Percentiles rank a stretch among this genome's conserved stretches.
Evolutionary conservation across 495 filamentous ascomycete genomes (phyloP).

Genomic region (Talaromyces liani): DNA sequence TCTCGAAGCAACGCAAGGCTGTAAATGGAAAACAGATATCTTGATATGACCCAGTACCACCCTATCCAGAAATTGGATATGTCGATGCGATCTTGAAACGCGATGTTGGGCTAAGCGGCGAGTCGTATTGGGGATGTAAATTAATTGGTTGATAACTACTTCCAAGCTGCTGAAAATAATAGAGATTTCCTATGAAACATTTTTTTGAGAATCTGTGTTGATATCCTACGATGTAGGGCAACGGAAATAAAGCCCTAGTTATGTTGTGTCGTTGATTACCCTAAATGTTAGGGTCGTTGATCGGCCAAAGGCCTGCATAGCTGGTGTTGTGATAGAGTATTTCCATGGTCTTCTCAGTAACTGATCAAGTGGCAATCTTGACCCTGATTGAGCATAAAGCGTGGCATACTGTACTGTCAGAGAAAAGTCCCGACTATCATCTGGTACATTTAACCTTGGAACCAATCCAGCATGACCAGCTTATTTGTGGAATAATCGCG

Average conservation of each 20-base stretch:
- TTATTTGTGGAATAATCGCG: neutral
- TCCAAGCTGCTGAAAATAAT: neutral
- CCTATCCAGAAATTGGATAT: neutral
- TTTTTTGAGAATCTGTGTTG: neutral
- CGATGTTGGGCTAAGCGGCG: neutral
- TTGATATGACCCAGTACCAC: neutral
- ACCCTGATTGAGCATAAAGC: neutral
- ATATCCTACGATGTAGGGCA: neutral
- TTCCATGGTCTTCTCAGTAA: neutral
- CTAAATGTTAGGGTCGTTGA: neutral
- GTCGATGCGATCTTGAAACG: neutral
- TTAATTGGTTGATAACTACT: neutral
- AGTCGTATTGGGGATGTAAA: neutral
- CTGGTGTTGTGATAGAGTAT: too few species aligned
- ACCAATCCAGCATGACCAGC: neutral
- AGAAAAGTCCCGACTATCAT: neutral
- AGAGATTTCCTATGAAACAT: neutral
- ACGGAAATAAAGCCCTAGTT: neutral
- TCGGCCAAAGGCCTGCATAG: too few species aligned
- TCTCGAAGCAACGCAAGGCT: neutral
- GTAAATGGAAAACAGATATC: neutral
- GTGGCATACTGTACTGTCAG: neutral
- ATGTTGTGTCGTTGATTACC: neutral
- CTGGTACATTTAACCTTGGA: neutral
- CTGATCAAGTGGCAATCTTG: neutral